Base-by-base conservation (phyloP, 108 stramenopile species). In the Cyclotella choctawhatcheeana region DNA sequence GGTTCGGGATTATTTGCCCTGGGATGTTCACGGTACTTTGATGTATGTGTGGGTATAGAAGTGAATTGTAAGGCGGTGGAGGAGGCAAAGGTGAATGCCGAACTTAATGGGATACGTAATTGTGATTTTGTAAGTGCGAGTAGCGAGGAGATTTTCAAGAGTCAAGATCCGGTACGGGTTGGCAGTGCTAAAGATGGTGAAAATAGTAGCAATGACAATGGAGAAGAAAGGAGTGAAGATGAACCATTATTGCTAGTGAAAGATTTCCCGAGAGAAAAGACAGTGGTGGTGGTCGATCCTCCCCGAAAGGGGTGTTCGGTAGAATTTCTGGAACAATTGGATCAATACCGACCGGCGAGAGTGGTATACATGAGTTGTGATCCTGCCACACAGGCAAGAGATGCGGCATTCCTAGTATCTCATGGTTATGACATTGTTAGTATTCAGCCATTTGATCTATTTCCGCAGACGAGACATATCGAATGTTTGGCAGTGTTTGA, bases 311-410 rank as follows among this genome's bases (percentile, higher is more conserved):
- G 98, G 3, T 97, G 96, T 60, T 92, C 92, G 6, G 88, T 83
- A 43, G 83, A 84, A 30, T 99, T 99, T 76, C 74, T 99, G 44
- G 73, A 86, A 47, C 98, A 98, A 81, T 70, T 99, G 54, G 84
- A 95, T 52, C 75, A 67, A 0, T 99, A 93, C 73, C 58, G 73
- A 30, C 97, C 98, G n/a, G 69, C 71, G 44, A 76, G 97, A 12
- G 82, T 98, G 27, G 97, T 98, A 5, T 99, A 99, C 72, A 94
- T 99, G 86, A 88, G 89, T 47, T 99, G 98, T 71, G 95, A 97
- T 56, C 97, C 97, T 0, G 88, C 91, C 17, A 98, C 98, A 14
- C 98, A 98, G 76, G 98, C 97, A 26, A 79, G 98, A 27, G 98
- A 99, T 80, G 89, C 96, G 7, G 86, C 93, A 70, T 79, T 77